Base-by-base conservation (phyloP, 192 early-diverging fungal species). In the Pilaira anomala region DNA sequence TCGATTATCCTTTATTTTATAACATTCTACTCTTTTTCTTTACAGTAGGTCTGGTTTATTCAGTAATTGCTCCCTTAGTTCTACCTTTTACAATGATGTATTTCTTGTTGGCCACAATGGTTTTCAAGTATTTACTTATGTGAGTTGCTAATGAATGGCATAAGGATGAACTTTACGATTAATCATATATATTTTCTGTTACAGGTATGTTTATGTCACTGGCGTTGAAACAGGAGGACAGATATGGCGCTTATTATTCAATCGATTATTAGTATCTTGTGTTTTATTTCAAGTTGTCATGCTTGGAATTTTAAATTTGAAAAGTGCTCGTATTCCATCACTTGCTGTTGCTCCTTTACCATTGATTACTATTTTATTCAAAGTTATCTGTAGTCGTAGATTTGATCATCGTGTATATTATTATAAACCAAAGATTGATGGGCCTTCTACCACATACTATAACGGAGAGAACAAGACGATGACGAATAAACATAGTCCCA, bases 41-140 rank as follows among this genome's bases (percentile, higher is more conserved):
- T 50, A 88, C 87, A 1, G 83, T 89, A 51, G 82, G 86, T 36
- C 78, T 90, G 52, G 63, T 90, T 24, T 91, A 89, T 67, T 83
- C 83, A 25, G 82, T 89, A 11, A 83, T 88, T 58, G 79, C 88
- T 5, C 90, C 90, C 6, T 66, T 91, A 19, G 79, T 83, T 18
- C 69, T 89, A 26, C 78, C 83, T 25, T 89, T 90, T 75, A 81
- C 82, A 0, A 73, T 82, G 22, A 25, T 90, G 9, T 82, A 80
- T 41, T 89, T 88, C 55, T 69, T 80, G 8, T 66, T 90, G 36
- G 83, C 86, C 4, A 83, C 83, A 57, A 72, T 88, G 67, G 83
- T 84, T 12, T 91, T 83, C 77, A 86, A 84, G 75, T 90, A 91
- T 76, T 80, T 82, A 19, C 44, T 88, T 9, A 86, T 91, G 85